Percentiles rank a stretch among this genome's conserved stretches.
These are phyloP conservation scores for Cinnamomum micranthum DNA, from an alignment of 164 flowering plant genomes.

Conservation along the genomic window DNA sequence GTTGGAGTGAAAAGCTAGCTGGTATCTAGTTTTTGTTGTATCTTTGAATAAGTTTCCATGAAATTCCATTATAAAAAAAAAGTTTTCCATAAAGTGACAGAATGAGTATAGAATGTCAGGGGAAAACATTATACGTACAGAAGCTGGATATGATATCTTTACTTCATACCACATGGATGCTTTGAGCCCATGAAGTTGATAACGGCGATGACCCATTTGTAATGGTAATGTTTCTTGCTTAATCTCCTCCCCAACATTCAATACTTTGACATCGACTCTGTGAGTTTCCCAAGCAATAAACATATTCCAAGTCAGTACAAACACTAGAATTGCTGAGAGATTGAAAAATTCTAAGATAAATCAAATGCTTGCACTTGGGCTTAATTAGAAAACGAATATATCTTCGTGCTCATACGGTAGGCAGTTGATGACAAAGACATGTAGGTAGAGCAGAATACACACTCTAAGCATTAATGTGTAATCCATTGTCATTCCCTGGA, in stretches of 20 bases:
- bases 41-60: constrained; percentile 9
- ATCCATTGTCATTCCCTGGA: neutral
- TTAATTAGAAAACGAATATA: neutral
- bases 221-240: constrained; percentile 59
- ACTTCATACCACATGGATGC: constrained; percentile 82
- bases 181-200: constrained; percentile 64
- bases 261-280: constrained; percentile 36
- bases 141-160: constrained; percentile 99
- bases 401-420: neutral
- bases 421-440: neutral
- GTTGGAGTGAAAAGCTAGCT: constrained; percentile 66
- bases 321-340: neutral
- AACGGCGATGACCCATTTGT: constrained; percentile 59
- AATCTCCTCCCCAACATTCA: constrained; percentile 73
- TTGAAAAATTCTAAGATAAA: neutral
- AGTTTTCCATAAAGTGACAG: constrained; percentile 4
- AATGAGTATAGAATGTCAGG: neutral
- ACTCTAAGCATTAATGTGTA: neutral
- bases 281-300: neutral
- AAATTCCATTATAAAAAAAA: constrained; percentile 1
- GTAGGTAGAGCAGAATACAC: constrained; percentile 1
- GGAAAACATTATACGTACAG: constrained; percentile 57
- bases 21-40: constrained; percentile 51
- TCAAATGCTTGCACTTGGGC: neutral
- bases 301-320: neutral